Conservation (phyloP, 805 yeast species). For the Starmerella stellata region DNA sequence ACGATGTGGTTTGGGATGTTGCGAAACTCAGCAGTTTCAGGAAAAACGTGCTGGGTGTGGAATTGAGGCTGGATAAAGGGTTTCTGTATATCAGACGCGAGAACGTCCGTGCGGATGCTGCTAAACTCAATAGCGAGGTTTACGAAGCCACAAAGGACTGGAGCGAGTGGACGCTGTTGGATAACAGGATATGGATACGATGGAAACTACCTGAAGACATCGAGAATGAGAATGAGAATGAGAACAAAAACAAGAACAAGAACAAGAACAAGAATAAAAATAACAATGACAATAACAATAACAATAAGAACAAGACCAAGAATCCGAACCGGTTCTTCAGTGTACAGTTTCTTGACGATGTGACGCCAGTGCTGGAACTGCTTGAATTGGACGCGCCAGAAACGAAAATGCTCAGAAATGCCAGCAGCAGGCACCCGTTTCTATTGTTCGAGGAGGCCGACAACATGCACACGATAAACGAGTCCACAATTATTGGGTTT, state of each 20-base stretch:
- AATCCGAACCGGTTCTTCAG: conserved; percentile 1
- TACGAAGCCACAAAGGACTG: conserved; percentile 8
- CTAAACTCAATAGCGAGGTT: not conserved
- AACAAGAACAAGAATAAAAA: too few species aligned
- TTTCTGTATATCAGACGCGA: conserved; percentile 5
- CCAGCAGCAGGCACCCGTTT: conserved; percentile 10
- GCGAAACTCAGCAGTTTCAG: not conserved
- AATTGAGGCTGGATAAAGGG: not conserved
- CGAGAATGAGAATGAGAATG: not conserved
- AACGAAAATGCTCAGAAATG: not conserved
- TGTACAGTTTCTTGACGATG: conserved; percentile 3
- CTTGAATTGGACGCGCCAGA: not conserved
- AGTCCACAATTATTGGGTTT: conserved; percentile 10
- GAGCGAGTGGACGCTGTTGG: conserved; percentile 14
- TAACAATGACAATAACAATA: too few species aligned
- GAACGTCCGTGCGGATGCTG: conserved; percentile 3
- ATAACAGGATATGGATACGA: conserved; percentile 15
- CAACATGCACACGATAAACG: conserved; percentile 2
- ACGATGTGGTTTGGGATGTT: conserved; percentile 1
- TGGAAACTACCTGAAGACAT: conserved; percentile 9
- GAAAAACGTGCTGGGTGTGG: conserved; percentile 5
- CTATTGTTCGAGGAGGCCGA: conserved; percentile 10
- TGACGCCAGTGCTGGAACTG: not conserved
- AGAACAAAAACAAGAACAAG: too few species aligned
- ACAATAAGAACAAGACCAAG: too few species aligned